Evolutionary conservation across 257 asterid genomes (phyloP).

Genomic region (Solanum paucissectum): DNA sequence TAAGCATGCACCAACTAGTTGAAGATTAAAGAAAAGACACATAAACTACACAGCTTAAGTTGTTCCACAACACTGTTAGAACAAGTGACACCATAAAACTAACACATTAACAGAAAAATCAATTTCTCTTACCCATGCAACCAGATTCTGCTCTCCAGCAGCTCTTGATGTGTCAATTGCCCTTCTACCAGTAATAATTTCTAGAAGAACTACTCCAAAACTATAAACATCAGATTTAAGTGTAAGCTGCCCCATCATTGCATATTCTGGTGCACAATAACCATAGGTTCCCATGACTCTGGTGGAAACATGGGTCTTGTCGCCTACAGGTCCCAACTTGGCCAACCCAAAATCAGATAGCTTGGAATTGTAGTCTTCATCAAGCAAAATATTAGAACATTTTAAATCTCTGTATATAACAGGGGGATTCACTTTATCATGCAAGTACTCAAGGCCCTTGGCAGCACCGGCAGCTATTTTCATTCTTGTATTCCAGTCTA

Average conservation of each 20-base stretch:
- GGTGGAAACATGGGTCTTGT: constrained; percentile 52
- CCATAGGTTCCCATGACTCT: constrained; percentile 83
- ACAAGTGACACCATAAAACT: background rate
- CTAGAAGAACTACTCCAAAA: constrained; percentile 70
- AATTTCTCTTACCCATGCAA: constrained; percentile 54
- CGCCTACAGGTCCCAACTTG: constrained; percentile 64
- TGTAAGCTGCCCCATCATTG: constrained; percentile 66
- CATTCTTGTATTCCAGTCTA: constrained; percentile 79
- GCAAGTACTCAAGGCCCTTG: constrained; percentile 67
- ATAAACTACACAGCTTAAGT: background rate
- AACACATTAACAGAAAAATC: background rate
- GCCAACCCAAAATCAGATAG: constrained; percentile 75
- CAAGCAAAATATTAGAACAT: constrained; percentile 56
- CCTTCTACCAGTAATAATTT: constrained; percentile 62
- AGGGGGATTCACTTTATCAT: constrained; percentile 67
- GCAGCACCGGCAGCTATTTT: constrained; percentile 75
- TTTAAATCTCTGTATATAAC: constrained; percentile 61
- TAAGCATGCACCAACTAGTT: background rate
- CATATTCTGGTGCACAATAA: constrained; percentile 78
- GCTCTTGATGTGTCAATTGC: constrained; percentile 57
- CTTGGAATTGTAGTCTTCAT: constrained; percentile 48
- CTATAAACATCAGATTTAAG: constrained; percentile 64
- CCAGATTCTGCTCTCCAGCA: constrained; percentile 62
- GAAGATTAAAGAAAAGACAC: background rate
- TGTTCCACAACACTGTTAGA: background rate